These are phyloP conservation scores for Lentinula boryana DNA, from an alignment of 768 basidiomycete genomes.

Conservation along the genomic window DNA sequence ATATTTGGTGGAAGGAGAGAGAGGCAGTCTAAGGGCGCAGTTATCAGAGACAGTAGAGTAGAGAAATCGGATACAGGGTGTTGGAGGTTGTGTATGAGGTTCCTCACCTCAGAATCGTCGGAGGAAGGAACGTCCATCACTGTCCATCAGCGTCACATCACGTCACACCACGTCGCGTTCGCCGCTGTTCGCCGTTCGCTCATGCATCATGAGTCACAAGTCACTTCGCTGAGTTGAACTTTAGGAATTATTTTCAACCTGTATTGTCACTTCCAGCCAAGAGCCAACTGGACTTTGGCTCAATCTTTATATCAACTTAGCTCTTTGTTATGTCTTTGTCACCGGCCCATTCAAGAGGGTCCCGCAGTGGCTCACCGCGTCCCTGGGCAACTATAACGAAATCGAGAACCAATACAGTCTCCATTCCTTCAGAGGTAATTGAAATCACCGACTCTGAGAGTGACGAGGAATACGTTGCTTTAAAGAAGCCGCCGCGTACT, in stretches of 20 bases:
- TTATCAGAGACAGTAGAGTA: constrained; percentile 50
- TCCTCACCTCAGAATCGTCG: constrained; percentile 20
- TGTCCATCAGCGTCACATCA: not conserved
- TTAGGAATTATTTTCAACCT: no score
- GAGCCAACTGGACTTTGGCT: not conserved
- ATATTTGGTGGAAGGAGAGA: constrained; percentile 58
- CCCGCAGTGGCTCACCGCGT: not conserved
- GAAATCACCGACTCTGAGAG: constrained; percentile 49
- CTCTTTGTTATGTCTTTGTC: not conserved
- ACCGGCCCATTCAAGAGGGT: not conserved
- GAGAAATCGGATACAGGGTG: constrained; percentile 40
- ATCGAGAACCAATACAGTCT: not conserved
- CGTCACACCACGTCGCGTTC: not conserved
- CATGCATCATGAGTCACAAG: not conserved
- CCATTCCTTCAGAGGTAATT: constrained; percentile 23
- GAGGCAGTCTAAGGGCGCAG: constrained; percentile 49
- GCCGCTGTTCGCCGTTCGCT: no score
- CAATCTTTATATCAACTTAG: not conserved
- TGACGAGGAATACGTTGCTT: constrained; percentile 16
- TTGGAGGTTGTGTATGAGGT: constrained; percentile 39
- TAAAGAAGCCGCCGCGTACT: not conserved
- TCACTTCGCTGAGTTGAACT: not conserved
- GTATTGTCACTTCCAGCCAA: no score
- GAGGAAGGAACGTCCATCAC: constrained; percentile 2
- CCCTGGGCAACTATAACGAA: not conserved